Percentiles rank a stretch among this genome's conserved stretches.
phyloP scores from a whole-genome alignment of 2,329 filamentous ascomycete species.

The Aspergillus tamarii region DNA sequence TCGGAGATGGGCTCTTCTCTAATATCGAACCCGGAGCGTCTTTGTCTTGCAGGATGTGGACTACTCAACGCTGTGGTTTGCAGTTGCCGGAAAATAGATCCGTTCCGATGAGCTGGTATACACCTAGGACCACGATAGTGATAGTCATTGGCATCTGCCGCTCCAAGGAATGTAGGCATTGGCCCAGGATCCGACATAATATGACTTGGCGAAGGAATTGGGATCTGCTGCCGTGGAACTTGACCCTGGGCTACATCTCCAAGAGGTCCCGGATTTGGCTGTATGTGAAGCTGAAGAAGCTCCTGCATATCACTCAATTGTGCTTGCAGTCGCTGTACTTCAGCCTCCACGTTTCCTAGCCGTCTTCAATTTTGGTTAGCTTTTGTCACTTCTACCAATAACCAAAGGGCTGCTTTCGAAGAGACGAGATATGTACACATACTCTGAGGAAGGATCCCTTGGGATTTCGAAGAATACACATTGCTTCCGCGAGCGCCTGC shows the following conservation, averaged over 20 bases:
- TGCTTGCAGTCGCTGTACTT: conserved; percentile 32
- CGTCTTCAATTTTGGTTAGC: conserved; percentile 25
- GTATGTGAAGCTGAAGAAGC: conserved; percentile 18
- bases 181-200: conserved; percentile 4
- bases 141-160: not conserved
- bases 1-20: conserved; percentile 37
- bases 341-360: conserved; percentile 37
- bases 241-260: conserved; percentile 7
- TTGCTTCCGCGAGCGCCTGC: conserved; percentile 37
- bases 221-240: not conserved
- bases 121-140: not conserved
- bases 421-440: conserved; percentile 6
- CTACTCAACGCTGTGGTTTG: not conserved
- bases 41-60: conserved; percentile 27
- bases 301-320: conserved; percentile 32
- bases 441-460: conserved; percentile 34
- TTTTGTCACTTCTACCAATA: not conserved
- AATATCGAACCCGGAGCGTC: conserved; percentile 38
- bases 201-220: not conserved
- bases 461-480: conserved; percentile 42
- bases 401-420: not conserved
- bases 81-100: not conserved
- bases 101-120: not conserved
- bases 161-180: conserved; percentile 2
- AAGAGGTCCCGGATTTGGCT: conserved; percentile 6